Base-by-base conservation (phyloP, 305 asterid species). In the Fraxinus paxiana region DNA sequence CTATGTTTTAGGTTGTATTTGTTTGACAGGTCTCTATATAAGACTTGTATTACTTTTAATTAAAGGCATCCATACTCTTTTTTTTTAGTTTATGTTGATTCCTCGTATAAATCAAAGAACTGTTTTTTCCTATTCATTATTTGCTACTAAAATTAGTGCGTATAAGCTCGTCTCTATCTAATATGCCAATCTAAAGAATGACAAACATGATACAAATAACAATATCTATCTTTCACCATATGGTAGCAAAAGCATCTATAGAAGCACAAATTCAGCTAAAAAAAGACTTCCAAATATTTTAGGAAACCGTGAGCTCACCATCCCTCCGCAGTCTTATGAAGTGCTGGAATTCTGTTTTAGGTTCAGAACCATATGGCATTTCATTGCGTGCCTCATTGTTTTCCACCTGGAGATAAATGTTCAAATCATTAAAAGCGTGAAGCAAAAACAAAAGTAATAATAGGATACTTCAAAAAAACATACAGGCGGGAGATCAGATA, bases 401-500 rank as follows among this genome's bases (percentile, higher is more conserved):
- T 67, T 76, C 87, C 65, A 95, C 96, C 98, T 95, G 75, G 17
- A 2, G 12, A 10, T 43, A 31, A 12, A 61, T 13, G 17, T 48
- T 51, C 3, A 81, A 48, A 18, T 38, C 12, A 80, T 63, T 63
- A 6, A 28, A 30, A 12, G 38, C 4, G 2, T 22, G 8, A 41
- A 8, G 30, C 10, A 1, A 3, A 73, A 30, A 15, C 12, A 20
- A 0, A 59, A 34, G 35, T 13, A 61, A 43, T 8, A 24, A 43
- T 30, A 31, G 77, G 37, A 67, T 9, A 69, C 0, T 65, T 20
- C 1, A 84, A 61, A 41, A n/a, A 15, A 31, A 73, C 87, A 71
- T 86, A 89, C 98, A 17, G 12, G 77, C n/a, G 97, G 98, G 17
- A 94, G 97, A 83, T 95, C 98, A 6, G 93, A 90, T 46, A 95